Base-by-base conservation (phyloP, 768 basidiomycete genomes). In the Tulasnella sp. region DNA sequence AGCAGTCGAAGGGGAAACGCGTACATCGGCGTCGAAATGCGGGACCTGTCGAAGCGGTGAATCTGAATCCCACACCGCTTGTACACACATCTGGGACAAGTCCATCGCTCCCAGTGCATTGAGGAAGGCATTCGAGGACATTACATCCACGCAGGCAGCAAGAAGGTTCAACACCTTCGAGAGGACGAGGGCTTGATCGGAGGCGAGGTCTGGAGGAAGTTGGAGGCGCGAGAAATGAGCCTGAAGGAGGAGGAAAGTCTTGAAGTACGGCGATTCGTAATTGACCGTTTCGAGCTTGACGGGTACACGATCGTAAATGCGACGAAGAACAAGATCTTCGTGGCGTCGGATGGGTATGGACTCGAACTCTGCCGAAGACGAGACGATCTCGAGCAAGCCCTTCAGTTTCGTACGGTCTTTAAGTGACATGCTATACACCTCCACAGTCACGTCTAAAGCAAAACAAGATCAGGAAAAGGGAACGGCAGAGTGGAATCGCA, bases 101-200 rank as follows among this genome's bases (percentile, higher is more conserved):
- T 99, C 94, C 96, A 98, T 98, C 0, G 93, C 93, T 31, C 91
- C 87, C 21, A 97, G 71, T 0, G 94, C 96, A 65, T 82, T 93
- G 64, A 98, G 69, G 86, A 86, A 94, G 1, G 87, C 91, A 65
- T 96, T 97, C 34, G 89, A 92, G 2, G 89, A 92, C 90, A 98
- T 92, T 57, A 98, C 94, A 66, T 97, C 93, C 31, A 98, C 92
- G 64, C 90, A 94, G 1, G 94, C 94, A 8, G 90, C 90, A 14
- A 96, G 75, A 15, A 94, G 70, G 65, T 91, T 93, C 62, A 96
- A 74, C 21, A 93, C 84, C 69, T 93, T 97, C 69, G 87, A 82
- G 0, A 98, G 75, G 12, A 99, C 84, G 34, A 88, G 70, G 0
- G 75, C 75, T 68, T 97, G 96, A 67, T 99, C 94, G 0, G 90